Conservation (phyloP, 257 asterid genomes). For the Plantago ovata region DNA sequence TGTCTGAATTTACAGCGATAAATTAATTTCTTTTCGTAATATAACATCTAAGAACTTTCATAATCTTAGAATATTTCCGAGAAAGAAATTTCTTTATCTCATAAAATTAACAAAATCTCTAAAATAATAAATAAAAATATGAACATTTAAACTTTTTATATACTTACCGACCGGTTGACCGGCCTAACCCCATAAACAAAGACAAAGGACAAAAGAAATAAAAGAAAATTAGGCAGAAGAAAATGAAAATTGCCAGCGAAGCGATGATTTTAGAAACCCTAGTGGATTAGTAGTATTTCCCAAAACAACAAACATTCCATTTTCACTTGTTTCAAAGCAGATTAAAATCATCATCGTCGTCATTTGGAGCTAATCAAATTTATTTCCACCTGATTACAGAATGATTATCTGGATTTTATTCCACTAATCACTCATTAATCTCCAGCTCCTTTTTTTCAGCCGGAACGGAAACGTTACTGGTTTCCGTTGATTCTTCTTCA, state of each 20-base stretch:
- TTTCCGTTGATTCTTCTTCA: slow-evolving; percentile 4
- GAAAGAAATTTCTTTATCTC: too few relatives aligned
- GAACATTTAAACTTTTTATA: too few relatives aligned
- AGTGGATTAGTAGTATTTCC: slow-evolving; percentile 18
- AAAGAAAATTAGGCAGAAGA: not conserved
- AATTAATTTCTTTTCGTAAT: too few relatives aligned
- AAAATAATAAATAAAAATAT: too few relatives aligned
- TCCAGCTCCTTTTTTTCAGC: slow-evolving; percentile 14
- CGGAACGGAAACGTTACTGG: not conserved
- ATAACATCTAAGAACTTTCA: too few relatives aligned
- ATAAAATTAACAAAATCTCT: too few relatives aligned
- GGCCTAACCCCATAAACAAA: too few relatives aligned
- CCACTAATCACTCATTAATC: not conserved
- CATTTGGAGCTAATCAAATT: not conserved
- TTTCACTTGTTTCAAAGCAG: slow-evolving; percentile 10
- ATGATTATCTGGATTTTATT: not conserved
- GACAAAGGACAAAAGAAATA: too few relatives aligned
- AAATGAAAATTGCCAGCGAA: slow-evolving; percentile 15
- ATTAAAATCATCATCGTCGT: slow-evolving; percentile 21
- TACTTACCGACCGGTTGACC: too few relatives aligned
- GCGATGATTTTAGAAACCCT: slow-evolving; percentile 44
- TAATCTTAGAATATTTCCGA: too few relatives aligned
- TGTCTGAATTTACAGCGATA: too few relatives aligned
- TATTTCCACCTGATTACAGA: not conserved
- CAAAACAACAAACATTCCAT: slow-evolving; percentile 23